Evolutionary conservation across 306 rosid genomes (phyloP).

Genomic region (Vigna hirtella): DNA sequence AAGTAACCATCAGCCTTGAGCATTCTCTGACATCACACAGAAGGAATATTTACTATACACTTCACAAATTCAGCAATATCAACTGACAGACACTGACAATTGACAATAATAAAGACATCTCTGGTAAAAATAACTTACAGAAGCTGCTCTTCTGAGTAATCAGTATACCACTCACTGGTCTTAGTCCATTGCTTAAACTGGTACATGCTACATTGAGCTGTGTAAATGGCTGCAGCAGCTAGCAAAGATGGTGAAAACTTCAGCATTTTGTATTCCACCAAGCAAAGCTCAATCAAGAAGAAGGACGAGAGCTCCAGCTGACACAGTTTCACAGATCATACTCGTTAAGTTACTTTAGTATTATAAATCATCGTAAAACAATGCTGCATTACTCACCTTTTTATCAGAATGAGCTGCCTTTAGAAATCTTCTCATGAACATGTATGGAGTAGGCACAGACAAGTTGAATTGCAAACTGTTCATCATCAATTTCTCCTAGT

Average conservation of each 20-base stretch:
- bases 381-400: constrained; percentile 40
- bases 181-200: constrained; percentile 78
- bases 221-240: constrained; percentile 86
- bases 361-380: neutral
- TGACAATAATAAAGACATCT: neutral
- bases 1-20: constrained; percentile 75
- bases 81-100: constrained; percentile 58
- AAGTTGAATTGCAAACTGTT: constrained; percentile 54
- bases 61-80: constrained; percentile 12
- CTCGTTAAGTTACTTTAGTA: neutral
- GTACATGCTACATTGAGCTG: constrained; percentile 67
- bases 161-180: constrained; percentile 75
- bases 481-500: constrained; percentile 58
- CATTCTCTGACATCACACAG: constrained; percentile 62
- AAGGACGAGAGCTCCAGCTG: constrained; percentile 79
- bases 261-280: constrained; percentile 80
- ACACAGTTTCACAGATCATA: constrained; percentile 36
- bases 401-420: constrained; percentile 53
- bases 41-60: neutral
- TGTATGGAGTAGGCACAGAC: constrained; percentile 56
- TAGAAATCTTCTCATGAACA: constrained; percentile 56
- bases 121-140: constrained; percentile 57
- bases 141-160: constrained; percentile 71
- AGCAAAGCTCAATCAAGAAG: constrained; percentile 84
- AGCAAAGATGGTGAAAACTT: constrained; percentile 74